These are phyloP conservation scores for Solidago caesia DNA, from an alignment of 129 eudicot species.

Conservation along the genomic window DNA sequence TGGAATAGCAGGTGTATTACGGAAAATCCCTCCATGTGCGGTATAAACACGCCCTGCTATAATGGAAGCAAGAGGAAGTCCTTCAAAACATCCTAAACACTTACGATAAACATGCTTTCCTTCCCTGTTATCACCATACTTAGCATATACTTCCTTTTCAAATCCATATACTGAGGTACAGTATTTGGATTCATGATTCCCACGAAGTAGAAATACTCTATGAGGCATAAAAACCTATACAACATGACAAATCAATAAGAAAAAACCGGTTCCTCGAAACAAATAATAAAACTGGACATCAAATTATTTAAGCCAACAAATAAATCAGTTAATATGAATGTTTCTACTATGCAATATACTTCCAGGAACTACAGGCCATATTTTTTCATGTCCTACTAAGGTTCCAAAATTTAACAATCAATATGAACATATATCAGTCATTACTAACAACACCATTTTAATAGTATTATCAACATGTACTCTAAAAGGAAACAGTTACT, in stretches of 20 bases:
- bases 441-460: slow-evolving; percentile 10
- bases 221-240: slow-evolving; percentile 79
- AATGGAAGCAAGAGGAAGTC: slow-evolving; percentile 93
- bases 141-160: slow-evolving; percentile 78
- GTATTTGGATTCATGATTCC: slow-evolving; percentile 94
- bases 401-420: neutral
- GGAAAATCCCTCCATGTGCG: slow-evolving; percentile 97
- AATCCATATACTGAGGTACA: slow-evolving; percentile 96
- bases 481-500: slow-evolving; percentile 6
- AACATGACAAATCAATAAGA: slow-evolving; percentile 15
- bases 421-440: neutral
- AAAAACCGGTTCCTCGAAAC: slow-evolving; percentile 6
- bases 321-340: too few relatives aligned
- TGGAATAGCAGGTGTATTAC: slow-evolving; percentile 57
- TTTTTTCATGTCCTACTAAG: too few relatives aligned
- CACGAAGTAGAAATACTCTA: slow-evolving; percentile 90
- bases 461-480: neutral
- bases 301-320: neutral
- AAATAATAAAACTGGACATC: neutral
- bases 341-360: too few relatives aligned
- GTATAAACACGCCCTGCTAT: slow-evolving; percentile 89
- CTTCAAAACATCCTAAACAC: slow-evolving; percentile 96
- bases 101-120: slow-evolving; percentile 93
- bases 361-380: too few relatives aligned
- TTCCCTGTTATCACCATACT: slow-evolving; percentile 60